Conservation (phyloP, 1,284 basidiomycete genomes). For the Leccinum pachyderme region DNA sequence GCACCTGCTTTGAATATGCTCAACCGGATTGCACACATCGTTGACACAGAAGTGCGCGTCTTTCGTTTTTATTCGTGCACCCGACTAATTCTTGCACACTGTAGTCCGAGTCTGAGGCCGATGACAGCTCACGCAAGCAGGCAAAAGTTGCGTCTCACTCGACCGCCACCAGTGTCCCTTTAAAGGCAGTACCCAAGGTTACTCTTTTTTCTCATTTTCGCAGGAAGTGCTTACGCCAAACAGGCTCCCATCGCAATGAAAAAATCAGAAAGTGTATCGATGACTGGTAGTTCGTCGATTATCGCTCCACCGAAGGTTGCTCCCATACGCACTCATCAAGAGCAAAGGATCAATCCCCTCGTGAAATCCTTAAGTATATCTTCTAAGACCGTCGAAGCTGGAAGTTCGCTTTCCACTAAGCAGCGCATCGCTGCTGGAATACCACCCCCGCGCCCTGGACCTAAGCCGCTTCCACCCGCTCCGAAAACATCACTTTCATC, state of each 20-base stretch:
- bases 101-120: conserved; percentile 24
- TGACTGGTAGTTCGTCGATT: not conserved
- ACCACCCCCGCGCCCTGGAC: conserved; percentile 29
- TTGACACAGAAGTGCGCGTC: conserved; percentile 18
- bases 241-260: conserved; percentile 8
- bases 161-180: conserved; percentile 1
- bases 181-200: conserved; percentile 18
- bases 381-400: conserved; percentile 23
- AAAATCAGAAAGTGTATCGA: conserved; percentile 3
- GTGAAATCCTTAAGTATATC: conserved; percentile 29
- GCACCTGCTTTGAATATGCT: not conserved
- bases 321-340: conserved; percentile 30
- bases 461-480: conserved; percentile 26
- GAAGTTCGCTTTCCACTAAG: conserved; percentile 46
- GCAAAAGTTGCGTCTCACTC: not conserved
- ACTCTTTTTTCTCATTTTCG: not conserved
- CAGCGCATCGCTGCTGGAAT: conserved; percentile 44
- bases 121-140: conserved; percentile 5
- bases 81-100: not conserved
- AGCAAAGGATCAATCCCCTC: conserved; percentile 27
- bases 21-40: conserved; percentile 5
- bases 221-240: conserved; percentile 1
- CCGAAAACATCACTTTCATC: conserved; percentile 26
- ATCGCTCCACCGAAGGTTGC: conserved; percentile 19
- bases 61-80: not conserved